Evolutionary conservation across 2,329 filamentous ascomycete genomes (phyloP).

Genomic region (Colletotrichum sp.): DNA sequence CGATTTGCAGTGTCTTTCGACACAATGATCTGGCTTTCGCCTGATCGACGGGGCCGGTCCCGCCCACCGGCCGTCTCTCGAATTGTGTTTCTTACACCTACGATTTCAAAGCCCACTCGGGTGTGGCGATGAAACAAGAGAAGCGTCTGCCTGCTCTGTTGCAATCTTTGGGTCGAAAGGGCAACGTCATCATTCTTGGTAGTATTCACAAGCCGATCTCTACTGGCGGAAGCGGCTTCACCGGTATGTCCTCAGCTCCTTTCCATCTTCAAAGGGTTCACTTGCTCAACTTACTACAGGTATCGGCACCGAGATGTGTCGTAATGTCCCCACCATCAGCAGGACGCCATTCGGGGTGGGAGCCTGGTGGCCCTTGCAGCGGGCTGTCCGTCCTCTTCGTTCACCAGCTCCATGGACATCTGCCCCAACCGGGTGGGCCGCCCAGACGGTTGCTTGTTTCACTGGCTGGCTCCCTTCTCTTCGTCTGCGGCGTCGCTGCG

Average conservation of each 20-base stretch:
- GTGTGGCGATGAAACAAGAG: not conserved
- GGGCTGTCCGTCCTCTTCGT: not conserved
- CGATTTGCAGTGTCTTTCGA: not conserved
- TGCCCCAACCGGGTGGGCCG: not conserved
- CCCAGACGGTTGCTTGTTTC: not conserved
- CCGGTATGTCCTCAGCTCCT: not conserved
- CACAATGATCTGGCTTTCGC: not conserved
- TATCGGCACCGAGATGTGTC: not conserved
- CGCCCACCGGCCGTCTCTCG: not conserved
- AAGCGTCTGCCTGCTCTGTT: fast-evolving
- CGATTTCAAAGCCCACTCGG: not conserved
- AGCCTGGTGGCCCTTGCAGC: not conserved
- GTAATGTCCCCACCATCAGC: not conserved
- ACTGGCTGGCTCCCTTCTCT: not conserved
- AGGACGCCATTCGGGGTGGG: not conserved
- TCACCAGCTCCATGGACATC: not conserved
- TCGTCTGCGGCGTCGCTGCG: not conserved
- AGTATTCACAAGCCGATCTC: not conserved
- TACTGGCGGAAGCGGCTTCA: not conserved
- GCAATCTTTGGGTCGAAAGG: not conserved
- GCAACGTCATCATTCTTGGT: not conserved
- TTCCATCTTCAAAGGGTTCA: not conserved
- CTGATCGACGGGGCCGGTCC: not conserved
- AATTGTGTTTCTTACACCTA: not conserved
- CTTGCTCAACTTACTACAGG: not conserved